Percentiles rank a stretch among this genome's conserved stretches.
Conservation (phyloP, 768 basidiomycete species). For the Lactarius vividus region DNA sequence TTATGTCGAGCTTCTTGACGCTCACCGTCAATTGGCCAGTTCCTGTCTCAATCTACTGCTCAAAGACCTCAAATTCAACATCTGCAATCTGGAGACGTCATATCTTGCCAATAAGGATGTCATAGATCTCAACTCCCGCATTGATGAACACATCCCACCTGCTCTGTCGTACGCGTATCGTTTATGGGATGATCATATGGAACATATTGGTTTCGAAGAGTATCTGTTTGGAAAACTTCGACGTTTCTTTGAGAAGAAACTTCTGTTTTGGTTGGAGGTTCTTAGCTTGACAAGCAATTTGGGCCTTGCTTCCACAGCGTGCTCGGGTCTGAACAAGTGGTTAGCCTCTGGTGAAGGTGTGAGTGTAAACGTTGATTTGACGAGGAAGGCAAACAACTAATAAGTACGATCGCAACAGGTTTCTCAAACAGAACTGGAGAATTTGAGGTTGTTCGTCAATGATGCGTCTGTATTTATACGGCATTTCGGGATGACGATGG, state of each 20-base stretch:
- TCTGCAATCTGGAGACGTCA: conserved; percentile 4
- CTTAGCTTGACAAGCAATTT: background rate
- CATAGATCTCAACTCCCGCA: background rate
- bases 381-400: background rate
- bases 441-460: background rate
- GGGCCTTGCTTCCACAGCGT: background rate
- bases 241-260: background rate
- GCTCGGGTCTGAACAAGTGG: background rate
- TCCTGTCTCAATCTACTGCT: background rate
- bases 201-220: background rate
- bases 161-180: conserved; percentile 1
- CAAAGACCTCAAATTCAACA: background rate
- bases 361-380: background rate
- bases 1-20: background rate
- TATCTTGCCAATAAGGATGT: background rate
- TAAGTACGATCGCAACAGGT: background rate
- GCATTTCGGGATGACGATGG: background rate
- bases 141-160: background rate
- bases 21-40: conserved; percentile 5
- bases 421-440: background rate
- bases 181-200: conserved; percentile 3
- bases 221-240: background rate
- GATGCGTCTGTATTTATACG: background rate
- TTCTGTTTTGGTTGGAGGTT: background rate
- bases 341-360: background rate